These are phyloP conservation scores for Camellia oleifera DNA, from an alignment of 179 eudicot genomes.

Conservation along the genomic window DNA sequence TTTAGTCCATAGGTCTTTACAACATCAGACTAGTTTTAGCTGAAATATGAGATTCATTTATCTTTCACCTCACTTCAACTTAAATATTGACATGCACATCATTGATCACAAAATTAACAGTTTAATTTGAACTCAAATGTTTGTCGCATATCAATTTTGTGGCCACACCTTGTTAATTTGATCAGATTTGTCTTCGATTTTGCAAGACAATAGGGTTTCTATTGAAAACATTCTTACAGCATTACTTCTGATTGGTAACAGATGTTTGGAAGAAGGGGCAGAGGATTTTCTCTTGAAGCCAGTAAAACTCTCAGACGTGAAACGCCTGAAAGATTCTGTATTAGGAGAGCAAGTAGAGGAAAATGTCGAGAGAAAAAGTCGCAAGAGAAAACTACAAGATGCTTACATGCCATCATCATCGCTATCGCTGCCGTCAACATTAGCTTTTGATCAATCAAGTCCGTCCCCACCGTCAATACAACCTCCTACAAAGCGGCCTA, in stretches of 20 bases:
- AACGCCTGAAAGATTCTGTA: constrained; percentile 51
- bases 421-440: background rate
- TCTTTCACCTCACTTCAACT: background rate
- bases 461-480: background rate
- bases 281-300: constrained; percentile 77
- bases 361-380: background rate
- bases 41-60: too few relatives aligned
- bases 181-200: background rate
- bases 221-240: background rate
- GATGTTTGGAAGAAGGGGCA: constrained; percentile 85
- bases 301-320: constrained; percentile 65
- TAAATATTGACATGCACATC: background rate
- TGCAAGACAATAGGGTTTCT: background rate
- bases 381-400: constrained; percentile 27
- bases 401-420: background rate
- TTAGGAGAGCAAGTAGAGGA: constrained; percentile 27
- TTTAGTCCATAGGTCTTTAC: background rate
- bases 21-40: background rate
- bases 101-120: too few relatives aligned
- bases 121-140: too few relatives aligned
- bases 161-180: background rate
- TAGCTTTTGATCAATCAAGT: background rate
- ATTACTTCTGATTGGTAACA: constrained; percentile 2
- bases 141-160: too few relatives aligned
- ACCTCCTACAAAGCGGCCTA: constrained; percentile 15